Evolutionary conservation across 805 yeast species (phyloP).

Genomic region (Scheffersomyces amazonensis): DNA sequence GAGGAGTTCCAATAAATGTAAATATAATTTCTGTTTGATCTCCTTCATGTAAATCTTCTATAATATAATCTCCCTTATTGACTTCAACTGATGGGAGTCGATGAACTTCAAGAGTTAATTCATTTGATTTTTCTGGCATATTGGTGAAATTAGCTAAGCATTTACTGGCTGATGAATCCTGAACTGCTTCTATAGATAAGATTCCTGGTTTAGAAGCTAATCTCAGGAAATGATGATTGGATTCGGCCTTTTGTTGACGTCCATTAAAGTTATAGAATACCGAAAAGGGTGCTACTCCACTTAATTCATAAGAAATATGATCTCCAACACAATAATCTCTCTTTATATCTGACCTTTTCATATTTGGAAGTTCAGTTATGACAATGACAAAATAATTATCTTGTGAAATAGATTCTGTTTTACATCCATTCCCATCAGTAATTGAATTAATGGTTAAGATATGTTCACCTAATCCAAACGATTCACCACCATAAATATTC

Average conservation of each 20-base stretch:
- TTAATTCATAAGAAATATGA: constrained; percentile 68
- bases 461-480: constrained; percentile 63
- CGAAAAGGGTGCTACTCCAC: constrained; percentile 78
- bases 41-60: constrained; percentile 89
- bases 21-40: constrained; percentile 88
- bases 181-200: constrained; percentile 60
- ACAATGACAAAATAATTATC: constrained; percentile 48
- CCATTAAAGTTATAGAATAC: constrained; percentile 74
- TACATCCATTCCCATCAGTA: constrained; percentile 70
- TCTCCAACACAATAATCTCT: constrained; percentile 88
- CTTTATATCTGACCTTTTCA: constrained; percentile 30
- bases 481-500: constrained; percentile 39
- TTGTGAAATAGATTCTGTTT: constrained; percentile 36
- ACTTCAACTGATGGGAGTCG: constrained; percentile 75
- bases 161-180: constrained; percentile 68
- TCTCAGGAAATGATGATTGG: constrained; percentile 50
- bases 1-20: constrained; percentile 83
- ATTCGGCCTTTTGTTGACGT: constrained; percentile 52
- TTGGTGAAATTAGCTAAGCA: constrained; percentile 63
- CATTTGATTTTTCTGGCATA: constrained; percentile 27
- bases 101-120: constrained; percentile 33
- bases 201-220: constrained; percentile 83
- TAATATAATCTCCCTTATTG: constrained; percentile 69
- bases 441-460: constrained; percentile 55
- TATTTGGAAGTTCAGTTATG: constrained; percentile 75